Base-by-base conservation (phyloP, 73 alveolate species). In the Paraurostyla sp. region DNA sequence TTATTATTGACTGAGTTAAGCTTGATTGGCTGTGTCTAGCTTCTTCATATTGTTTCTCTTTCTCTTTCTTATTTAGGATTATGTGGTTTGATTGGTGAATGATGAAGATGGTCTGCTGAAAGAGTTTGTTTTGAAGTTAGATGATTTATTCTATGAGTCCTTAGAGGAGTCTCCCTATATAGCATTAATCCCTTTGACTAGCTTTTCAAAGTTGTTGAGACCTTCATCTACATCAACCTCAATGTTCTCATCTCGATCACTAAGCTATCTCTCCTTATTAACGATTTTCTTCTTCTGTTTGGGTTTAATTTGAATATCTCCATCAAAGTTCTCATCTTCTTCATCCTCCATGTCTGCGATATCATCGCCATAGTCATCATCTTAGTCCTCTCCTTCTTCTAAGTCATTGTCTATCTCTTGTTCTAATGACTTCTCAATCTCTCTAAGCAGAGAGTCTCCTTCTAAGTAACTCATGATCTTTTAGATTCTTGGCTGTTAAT, bases 361-460 rank as follows among this genome's bases (percentile, higher is more conserved):
- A n/a, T 69, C 16, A 69, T 41, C 35, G 62, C 11, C 35, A n/a
- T 69, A 45, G 20, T 50, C 87, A 45, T 73, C 87, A 30, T 73
- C 87, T 16, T 45, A 45, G 6, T 73, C 57, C 7, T 73, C 87
- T 9, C 46, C 87, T 16, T 43, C 71, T 30, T 48, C 33, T 25
- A 13, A 50, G 2, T 73, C 87, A 1, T 30, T 13, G 20, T 73
- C 71, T 13, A 23, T 23, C 18, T 73, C 73, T 50, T 57, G 25
- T 73, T 73, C 87, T 33, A 73, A 30, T 1, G 87, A 73, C 36
- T 73, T 73, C 42, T 73, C 87, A 23, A 73, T 73, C 35, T 73
- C 87, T 50, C 71, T 73, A 18, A 73, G 42, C 3, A 73, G 87
- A 20, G 87, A 73, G 46, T 73, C 87, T 9, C 87, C 87, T 49